Base-by-base conservation (phyloP, 169 alveolate genomes). In the Cryptosporidium canis region DNA sequence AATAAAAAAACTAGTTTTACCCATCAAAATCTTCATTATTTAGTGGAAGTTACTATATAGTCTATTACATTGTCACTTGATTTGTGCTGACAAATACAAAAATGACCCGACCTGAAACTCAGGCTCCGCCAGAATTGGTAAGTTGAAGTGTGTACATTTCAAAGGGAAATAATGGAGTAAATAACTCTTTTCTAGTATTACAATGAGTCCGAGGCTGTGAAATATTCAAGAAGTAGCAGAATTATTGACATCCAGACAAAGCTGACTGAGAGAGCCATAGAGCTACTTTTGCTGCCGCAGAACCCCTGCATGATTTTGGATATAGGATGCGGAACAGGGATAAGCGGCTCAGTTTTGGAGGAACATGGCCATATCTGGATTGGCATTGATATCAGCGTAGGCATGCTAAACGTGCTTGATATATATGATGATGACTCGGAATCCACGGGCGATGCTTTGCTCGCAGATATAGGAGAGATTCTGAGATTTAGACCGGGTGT, bases 311-410 rank as follows among this genome's bases (percentile, higher is more conserved):
- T 97, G 66, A 92, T 97, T 3, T 92, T 97, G 31, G 99, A 97
- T 93, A 95, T 97, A 47, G 99, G 99, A n/a, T 97, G 99, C 83
- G 99, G 99, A n/a, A 94, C 97, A 66, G 99, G 99, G 5, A 87
- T 97, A 43, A 94, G 98, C 83, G 99, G 99, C 7, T 87, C 93
- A 63, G 97, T 95, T 24, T 85, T 97, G 61, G 92, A 95, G 31
- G 98, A 96, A 35, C 90, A 93, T 65, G 96, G 94, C 67, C 96
- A 96, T 71, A 92, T 93, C 66, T 97, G 99, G 99, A 94, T 97
- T 35, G 99, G 99, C 21, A 90, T 97, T 53, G 99, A 97, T 93
- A 97, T 97, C 51, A 95, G 98, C 90, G 84, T 91, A 44, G 93
- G 96, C 70, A 97, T 97, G 99, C 90, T 97, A 85, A 93, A 97